A percentile compares a stretch with the other conserved stretches of the same genome.
phyloP scores from a whole-genome alignment of 2,329 filamentous ascomycete genomes.

The Chaetothyriales sp. region DNA sequence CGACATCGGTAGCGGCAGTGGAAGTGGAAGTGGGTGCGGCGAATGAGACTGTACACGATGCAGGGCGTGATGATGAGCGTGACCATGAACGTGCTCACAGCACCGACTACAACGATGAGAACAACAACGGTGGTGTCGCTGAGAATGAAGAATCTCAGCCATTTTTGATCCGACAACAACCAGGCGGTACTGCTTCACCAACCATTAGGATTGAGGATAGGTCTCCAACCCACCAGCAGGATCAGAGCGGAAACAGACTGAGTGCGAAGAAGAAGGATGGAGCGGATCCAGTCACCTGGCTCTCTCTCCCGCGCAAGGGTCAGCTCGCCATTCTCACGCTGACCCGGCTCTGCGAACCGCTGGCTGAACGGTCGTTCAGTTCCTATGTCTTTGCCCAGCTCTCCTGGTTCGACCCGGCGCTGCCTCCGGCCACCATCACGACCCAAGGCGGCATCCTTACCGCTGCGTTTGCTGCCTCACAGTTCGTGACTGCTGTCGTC shows the following conservation, averaged over 20 bases:
- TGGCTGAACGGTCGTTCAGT: conserved; percentile 63
- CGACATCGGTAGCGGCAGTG: not conserved
- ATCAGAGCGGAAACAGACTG: not conserved
- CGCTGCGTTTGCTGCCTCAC: conserved; percentile 64
- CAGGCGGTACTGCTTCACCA: not conserved
- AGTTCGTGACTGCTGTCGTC: conserved; percentile 67
- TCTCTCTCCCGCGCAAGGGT: conserved; percentile 56
- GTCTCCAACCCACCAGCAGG: not conserved
- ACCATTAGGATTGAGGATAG: not conserved
- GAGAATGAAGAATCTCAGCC: not conserved
- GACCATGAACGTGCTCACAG: not conserved
- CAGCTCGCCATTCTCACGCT: conserved; percentile 66
- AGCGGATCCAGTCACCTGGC: conserved; percentile 48
- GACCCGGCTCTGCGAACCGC: conserved; percentile 64
- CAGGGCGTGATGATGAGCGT: not conserved
- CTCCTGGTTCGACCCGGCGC: conserved; percentile 53
- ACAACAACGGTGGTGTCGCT: not conserved
- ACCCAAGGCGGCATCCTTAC: conserved; percentile 63
- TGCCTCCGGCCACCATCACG: conserved; percentile 50
- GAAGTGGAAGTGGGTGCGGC: too few relatives aligned
- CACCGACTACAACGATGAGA: not conserved
- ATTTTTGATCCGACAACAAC: not conserved
- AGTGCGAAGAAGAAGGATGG: not conserved
- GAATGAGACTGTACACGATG: not conserved
- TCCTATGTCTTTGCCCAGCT: conserved; percentile 82